phyloP scores from a whole-genome alignment of 345 rosid species.

The Nasturtium officinale region DNA sequence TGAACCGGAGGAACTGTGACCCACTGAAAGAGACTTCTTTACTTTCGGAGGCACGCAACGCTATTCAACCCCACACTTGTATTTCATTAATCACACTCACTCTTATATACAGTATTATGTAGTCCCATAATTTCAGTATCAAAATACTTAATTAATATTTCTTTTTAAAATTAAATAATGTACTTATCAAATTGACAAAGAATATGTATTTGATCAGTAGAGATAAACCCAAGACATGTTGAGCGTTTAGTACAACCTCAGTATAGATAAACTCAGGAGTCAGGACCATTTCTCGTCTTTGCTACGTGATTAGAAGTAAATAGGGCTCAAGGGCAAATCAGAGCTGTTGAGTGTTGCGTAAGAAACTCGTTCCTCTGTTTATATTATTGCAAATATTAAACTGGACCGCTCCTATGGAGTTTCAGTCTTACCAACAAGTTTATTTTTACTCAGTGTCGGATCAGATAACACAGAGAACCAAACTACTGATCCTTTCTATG shows the following conservation, averaged over 20 bases:
- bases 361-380: constrained; percentile 20
- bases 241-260: constrained; percentile 4
- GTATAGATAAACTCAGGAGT: too few species aligned
- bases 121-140: background rate
- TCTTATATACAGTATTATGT: background rate
- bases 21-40: constrained; percentile 41
- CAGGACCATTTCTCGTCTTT: background rate
- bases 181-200: background rate
- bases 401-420: background rate
- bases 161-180: background rate
- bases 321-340: background rate
- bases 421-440: constrained; percentile 24
- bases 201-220: constrained; percentile 7
- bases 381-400: background rate
- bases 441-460: background rate
- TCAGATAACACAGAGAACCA: constrained; percentile 14
- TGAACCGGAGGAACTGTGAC: constrained; percentile 39
- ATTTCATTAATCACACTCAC: constrained; percentile 26
- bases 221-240: background rate
- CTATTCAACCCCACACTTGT: constrained; percentile 32
- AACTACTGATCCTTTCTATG: constrained; percentile 33
- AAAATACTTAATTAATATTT: background rate
- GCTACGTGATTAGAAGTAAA: background rate
- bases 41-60: constrained; percentile 41
- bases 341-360: constrained; percentile 3